Percentiles rank a stretch among this genome's conserved stretches.
Conservation (phyloP, 2,329 filamentous ascomycete species). For the Fusarium oligoseptatum region DNA sequence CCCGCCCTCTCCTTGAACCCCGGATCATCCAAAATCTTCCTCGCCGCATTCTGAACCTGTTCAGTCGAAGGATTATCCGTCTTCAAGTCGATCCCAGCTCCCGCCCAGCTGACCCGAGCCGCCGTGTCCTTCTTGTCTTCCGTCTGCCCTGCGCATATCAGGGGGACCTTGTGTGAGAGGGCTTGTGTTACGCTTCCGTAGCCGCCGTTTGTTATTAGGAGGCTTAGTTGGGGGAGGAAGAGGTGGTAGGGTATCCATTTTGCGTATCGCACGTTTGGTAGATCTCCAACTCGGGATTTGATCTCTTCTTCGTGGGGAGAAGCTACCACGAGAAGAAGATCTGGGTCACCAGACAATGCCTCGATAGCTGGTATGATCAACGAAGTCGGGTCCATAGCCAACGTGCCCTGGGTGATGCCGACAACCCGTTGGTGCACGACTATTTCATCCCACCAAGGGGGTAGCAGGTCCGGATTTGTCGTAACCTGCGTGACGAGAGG, state of each 20-base stretch:
- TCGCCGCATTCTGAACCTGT: slow-evolving; percentile 45
- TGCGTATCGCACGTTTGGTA: slow-evolving; percentile 48
- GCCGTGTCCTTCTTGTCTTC: slow-evolving; percentile 56
- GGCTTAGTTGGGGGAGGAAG: slow-evolving; percentile 50
- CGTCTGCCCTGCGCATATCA: slow-evolving; percentile 53
- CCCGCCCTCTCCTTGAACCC: slow-evolving; percentile 42
- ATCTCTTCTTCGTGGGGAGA: slow-evolving; percentile 49
- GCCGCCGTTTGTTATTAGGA: slow-evolving; percentile 55
- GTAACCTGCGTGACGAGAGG: slow-evolving; percentile 49
- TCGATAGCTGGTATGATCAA: slow-evolving; percentile 55
- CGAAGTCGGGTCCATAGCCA: slow-evolving; percentile 53
- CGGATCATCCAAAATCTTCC: slow-evolving; percentile 42
- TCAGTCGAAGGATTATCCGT: slow-evolving; percentile 50
- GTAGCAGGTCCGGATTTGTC: slow-evolving; percentile 36
- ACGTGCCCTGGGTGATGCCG: slow-evolving; percentile 55
- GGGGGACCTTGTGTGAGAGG: slow-evolving; percentile 50
- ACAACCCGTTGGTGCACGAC: slow-evolving; percentile 47
- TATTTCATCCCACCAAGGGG: slow-evolving; percentile 51
- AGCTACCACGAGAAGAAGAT: slow-evolving; percentile 50
- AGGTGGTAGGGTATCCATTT: slow-evolving; percentile 54
- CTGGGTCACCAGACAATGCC: slow-evolving; percentile 47
- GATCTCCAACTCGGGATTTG: slow-evolving; percentile 31
- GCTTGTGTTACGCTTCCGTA: slow-evolving; percentile 56
- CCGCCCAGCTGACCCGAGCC: slow-evolving; percentile 49
- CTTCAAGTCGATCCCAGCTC: slow-evolving; percentile 53